A percentile compares a stretch with the other conserved stretches of the same genome.
Evolutionary conservation across 1,284 basidiomycete genomes (phyloP).

Genomic region (Ustilago lituana): DNA sequence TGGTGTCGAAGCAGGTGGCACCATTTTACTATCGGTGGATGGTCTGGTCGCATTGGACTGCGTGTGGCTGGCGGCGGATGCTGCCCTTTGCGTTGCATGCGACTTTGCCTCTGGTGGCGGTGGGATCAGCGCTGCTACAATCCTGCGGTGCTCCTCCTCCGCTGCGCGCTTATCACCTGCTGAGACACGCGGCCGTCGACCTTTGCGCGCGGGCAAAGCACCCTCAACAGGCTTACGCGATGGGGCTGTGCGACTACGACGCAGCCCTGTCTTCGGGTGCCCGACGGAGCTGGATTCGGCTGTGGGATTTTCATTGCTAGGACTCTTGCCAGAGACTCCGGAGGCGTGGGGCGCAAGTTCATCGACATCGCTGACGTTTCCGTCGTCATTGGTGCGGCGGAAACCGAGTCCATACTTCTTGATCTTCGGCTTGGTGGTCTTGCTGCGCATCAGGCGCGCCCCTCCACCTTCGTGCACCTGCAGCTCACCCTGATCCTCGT

Average conservation of each 20-base stretch:
- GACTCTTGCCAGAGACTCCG: conserved; percentile 23
- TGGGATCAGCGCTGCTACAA: conserved; percentile 43
- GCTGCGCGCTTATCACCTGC: conserved; percentile 41
- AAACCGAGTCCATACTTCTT: conserved; percentile 23
- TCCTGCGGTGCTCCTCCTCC: conserved; percentile 38
- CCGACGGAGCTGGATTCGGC: background rate
- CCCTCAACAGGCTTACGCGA: conserved; percentile 41
- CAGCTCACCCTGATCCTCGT: conserved; percentile 63
- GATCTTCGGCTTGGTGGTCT: conserved; percentile 40
- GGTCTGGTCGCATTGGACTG: conserved; percentile 15
- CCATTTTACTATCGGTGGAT: conserved; percentile 17
- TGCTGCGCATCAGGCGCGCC: conserved; percentile 49
- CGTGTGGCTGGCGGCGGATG: conserved; percentile 25
- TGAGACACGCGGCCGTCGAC: conserved; percentile 40
- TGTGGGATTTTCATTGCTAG: conserved; percentile 2
- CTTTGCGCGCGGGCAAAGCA: conserved; percentile 27
- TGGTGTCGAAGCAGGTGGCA: conserved; percentile 20
- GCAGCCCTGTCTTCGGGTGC: conserved; percentile 26
- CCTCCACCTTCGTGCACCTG: conserved; percentile 64
- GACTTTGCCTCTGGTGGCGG: conserved; percentile 38
- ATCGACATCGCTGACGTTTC: conserved; percentile 22
- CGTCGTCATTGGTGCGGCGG: conserved; percentile 16
- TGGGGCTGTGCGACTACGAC: conserved; percentile 43
- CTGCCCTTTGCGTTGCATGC: conserved; percentile 34
- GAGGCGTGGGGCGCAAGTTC: conserved; percentile 22